A percentile compares a stretch with the other conserved stretches of the same genome.
These are phyloP conservation scores for Calonectria pauciramosa DNA, from an alignment of 2,329 filamentous ascomycete genomes.

Conservation along the genomic window DNA sequence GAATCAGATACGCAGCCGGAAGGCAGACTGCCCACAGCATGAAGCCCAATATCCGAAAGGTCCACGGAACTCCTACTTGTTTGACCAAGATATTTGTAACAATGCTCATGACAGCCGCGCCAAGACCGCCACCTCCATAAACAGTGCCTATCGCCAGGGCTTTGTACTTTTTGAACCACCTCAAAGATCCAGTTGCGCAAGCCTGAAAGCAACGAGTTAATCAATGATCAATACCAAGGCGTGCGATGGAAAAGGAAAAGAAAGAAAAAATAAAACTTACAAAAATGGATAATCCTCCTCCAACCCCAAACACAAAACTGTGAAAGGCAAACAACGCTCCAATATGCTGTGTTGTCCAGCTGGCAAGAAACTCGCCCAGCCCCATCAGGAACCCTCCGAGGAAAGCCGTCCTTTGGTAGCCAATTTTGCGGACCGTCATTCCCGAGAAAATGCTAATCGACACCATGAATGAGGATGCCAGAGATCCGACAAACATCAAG, in stretches of 20 bases:
- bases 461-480: conserved; percentile 46
- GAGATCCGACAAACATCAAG: conserved; percentile 47
- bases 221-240: neutral
- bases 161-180: conserved; percentile 46
- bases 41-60: conserved; percentile 45
- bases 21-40: conserved; percentile 48
- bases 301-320: conserved; percentile 44
- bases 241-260: no score
- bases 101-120: conserved; percentile 47
- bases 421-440: conserved; percentile 35
- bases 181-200: conserved; percentile 40
- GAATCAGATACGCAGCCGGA: conserved; percentile 46
- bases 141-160: conserved; percentile 48
- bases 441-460: conserved; percentile 40
- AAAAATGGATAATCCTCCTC: conserved; percentile 41
- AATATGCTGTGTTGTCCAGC: conserved; percentile 43
- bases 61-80: conserved; percentile 42
- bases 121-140: conserved; percentile 47
- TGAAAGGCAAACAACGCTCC: conserved; percentile 45
- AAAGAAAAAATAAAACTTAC: conserved; percentile 32
- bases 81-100: conserved; percentile 42
- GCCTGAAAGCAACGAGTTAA: conserved; percentile 24
- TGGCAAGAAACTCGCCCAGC: conserved; percentile 46
- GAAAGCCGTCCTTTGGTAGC: conserved; percentile 42
- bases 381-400: conserved; percentile 45